phyloP scores from a whole-genome alignment of 164 flowering plant genomes.

The Vitis vinifera region DNA sequence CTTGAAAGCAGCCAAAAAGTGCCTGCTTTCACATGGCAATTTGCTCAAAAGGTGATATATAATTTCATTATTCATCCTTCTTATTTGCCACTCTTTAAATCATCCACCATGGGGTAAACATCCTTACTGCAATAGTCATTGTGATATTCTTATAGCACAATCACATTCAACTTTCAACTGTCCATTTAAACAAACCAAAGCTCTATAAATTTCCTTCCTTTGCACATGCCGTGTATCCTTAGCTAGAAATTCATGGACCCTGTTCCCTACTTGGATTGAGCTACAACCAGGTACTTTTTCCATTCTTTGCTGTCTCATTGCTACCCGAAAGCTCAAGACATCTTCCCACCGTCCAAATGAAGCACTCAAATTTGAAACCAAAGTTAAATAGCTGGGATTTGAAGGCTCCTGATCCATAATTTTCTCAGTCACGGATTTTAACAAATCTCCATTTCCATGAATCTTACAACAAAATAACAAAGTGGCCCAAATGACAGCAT shows the following conservation, averaged over 20 bases:
- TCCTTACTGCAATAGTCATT: not conserved
- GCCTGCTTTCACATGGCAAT: not conserved
- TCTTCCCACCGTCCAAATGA: slow-evolving; percentile 37
- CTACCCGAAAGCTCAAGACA: slow-evolving; percentile 27
- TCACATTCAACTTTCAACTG: slow-evolving; percentile 26
- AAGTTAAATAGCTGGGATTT: slow-evolving; percentile 41
- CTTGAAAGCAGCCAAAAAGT: not conserved
- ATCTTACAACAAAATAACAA: slow-evolving; percentile 42
- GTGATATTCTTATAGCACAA: slow-evolving; percentile 1
- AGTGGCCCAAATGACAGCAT: slow-evolving; percentile 56
- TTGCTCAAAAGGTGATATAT: too few relatives aligned
- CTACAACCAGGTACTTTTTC: slow-evolving; percentile 62
- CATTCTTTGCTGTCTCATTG: slow-evolving; percentile 38
- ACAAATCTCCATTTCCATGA: slow-evolving; percentile 33
- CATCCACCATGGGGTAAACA: not conserved
- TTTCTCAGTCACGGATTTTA: slow-evolving; percentile 25
- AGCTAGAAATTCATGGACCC: slow-evolving; percentile 48
- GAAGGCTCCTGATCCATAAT: slow-evolving; percentile 46
- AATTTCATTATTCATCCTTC: too few relatives aligned
- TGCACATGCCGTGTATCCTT: slow-evolving; percentile 40
- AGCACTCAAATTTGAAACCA: slow-evolving; percentile 49
- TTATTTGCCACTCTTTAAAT: not conserved
- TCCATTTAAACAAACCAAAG: slow-evolving; percentile 29
- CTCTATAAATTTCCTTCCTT: slow-evolving; percentile 33
- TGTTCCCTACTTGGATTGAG: slow-evolving; percentile 43